phyloP scores from a whole-genome alignment of 2,329 filamentous ascomycete genomes.

The Acrocalymma vagum region DNA sequence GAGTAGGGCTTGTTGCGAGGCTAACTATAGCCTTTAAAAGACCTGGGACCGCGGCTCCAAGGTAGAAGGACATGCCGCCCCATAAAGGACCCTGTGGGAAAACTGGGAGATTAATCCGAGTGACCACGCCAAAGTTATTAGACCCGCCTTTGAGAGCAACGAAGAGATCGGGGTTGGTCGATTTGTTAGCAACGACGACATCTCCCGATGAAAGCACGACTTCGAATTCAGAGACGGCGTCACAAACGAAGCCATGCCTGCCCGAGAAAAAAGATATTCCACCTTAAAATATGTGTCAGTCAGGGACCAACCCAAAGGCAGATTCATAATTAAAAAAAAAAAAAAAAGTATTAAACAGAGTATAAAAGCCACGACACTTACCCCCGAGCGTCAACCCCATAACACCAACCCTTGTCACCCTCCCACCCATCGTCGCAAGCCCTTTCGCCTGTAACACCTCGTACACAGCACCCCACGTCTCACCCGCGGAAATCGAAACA shows the following conservation, averaged over 20 bases:
- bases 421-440: slow-evolving; percentile 31
- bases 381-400: slow-evolving; percentile 34
- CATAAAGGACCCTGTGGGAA: slow-evolving; percentile 19
- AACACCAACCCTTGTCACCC: slow-evolving; percentile 28
- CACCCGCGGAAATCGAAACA: slow-evolving; percentile 29
- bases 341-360: no score
- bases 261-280: slow-evolving; percentile 46
- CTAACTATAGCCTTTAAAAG: no score
- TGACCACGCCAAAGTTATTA: slow-evolving; percentile 27
- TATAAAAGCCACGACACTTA: no score
- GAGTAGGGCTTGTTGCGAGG: no score
- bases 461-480: slow-evolving; percentile 35
- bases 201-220: slow-evolving; percentile 44
- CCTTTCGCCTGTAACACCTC: slow-evolving; percentile 24
- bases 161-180: slow-evolving; percentile 26
- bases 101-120: slow-evolving; percentile 17
- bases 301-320: no score
- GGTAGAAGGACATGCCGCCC: slow-evolving; percentile 6
- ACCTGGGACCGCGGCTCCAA: no score
- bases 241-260: slow-evolving; percentile 54
- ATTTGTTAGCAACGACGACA: slow-evolving; percentile 2
- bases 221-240: slow-evolving; percentile 40
- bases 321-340: slow-evolving; percentile 40
- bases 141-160: slow-evolving; percentile 34
- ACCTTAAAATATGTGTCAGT: no score